Percentiles rank a stretch among this genome's conserved stretches.
These are phyloP conservation scores for Pythium sp. DNA, from an alignment of 352 stramenopile genomes.

Conservation along the genomic window DNA sequence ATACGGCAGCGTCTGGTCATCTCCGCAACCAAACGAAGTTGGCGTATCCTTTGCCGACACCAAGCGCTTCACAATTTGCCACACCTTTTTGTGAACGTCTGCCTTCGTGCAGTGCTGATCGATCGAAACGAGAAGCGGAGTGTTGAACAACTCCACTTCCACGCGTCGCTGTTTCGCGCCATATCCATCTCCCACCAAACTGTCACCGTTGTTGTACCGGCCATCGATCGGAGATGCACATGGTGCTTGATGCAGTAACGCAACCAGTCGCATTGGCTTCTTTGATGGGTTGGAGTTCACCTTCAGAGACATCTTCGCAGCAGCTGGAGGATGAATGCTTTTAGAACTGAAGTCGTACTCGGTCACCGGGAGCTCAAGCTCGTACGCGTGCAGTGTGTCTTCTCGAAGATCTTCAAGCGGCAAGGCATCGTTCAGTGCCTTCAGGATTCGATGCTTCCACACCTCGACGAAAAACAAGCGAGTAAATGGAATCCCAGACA, in stretches of 20 bases:
- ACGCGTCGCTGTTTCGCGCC: constrained; percentile 63
- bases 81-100: constrained; percentile 78
- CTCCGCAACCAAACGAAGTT: constrained; percentile 29
- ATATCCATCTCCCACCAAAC: constrained; percentile 25
- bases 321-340: constrained; percentile 37
- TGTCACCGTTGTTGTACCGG: constrained; percentile 26
- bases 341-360: constrained; percentile 72
- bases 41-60: constrained; percentile 33
- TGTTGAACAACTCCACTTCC: constrained; percentile 78
- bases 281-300: not conserved
- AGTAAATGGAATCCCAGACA: constrained; percentile 40
- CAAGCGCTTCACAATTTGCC: constrained; percentile 75
- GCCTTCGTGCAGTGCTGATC: constrained; percentile 53
- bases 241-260: constrained; percentile 65
- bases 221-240: constrained; percentile 54
- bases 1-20: constrained; percentile 54
- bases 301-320: constrained; percentile 25
- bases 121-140: constrained; percentile 70
- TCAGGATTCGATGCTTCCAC: constrained; percentile 64
- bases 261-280: constrained; percentile 69
- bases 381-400: constrained; percentile 79
- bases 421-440: constrained; percentile 39
- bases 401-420: constrained; percentile 50
- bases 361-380: constrained; percentile 74
- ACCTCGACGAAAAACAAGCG: constrained; percentile 76